Percentiles rank a stretch among this genome's conserved stretches.
These are phyloP conservation scores for Pyrenophora seminiperda DNA, from an alignment of 2,329 filamentous ascomycete species.

Conservation along the genomic window DNA sequence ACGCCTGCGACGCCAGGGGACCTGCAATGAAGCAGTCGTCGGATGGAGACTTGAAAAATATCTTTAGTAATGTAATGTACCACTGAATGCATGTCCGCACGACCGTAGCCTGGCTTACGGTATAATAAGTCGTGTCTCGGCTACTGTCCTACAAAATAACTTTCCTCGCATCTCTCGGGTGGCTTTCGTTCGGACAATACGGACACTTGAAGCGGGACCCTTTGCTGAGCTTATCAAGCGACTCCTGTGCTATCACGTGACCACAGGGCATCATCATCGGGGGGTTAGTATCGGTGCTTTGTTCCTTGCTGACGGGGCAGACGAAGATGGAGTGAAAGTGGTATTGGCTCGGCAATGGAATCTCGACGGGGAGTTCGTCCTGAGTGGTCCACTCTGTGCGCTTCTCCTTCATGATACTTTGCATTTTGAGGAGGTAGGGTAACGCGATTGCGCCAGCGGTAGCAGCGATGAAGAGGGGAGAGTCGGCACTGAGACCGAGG, in stretches of 20 bases:
- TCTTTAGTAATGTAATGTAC: too few species aligned
- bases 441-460: conserved; percentile 92
- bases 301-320: conserved; percentile 95
- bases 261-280: conserved; percentile 97
- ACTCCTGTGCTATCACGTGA: conserved; percentile 89
- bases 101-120: too few species aligned
- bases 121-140: too few species aligned
- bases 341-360: conserved; percentile 67
- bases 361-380: conserved; percentile 83
- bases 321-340: conserved; percentile 96
- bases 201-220: conserved; percentile 88
- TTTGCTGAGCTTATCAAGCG: conserved; percentile 78
- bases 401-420: conserved; percentile 83
- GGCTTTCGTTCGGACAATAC: conserved; percentile 87
- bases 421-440: conserved; percentile 85
- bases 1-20: too few species aligned
- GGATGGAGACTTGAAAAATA: too few species aligned
- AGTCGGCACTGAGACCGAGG: conserved; percentile 86
- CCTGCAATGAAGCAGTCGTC: too few species aligned
- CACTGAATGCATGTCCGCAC: too few species aligned
- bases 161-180: conserved; percentile 69
- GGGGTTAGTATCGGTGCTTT: conserved; percentile 89
- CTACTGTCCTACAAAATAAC: conserved; percentile 36
- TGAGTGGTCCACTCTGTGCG: conserved; percentile 93
- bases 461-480: conserved; percentile 87